These are phyloP conservation scores for Arachnomyces sp. DNA, from an alignment of 2,329 filamentous ascomycete species.

Conservation along the genomic window DNA sequence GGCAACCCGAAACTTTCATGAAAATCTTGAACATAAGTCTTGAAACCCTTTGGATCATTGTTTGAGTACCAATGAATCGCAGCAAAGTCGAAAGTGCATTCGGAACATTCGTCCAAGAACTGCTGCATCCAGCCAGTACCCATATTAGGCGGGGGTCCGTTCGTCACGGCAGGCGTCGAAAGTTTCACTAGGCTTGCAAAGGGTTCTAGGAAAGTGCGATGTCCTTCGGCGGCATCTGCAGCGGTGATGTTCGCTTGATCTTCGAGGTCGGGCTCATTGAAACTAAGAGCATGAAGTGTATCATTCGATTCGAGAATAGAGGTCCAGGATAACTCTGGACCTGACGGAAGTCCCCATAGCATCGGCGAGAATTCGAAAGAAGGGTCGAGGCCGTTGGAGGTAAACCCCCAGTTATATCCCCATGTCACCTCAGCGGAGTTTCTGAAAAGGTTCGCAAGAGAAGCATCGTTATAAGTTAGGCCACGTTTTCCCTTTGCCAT, in stretches of 20 bases:
- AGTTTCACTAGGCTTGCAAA: conserved; percentile 29
- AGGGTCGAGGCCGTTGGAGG: conserved; percentile 20
- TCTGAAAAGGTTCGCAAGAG: conserved; percentile 24
- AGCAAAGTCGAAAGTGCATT: conserved; percentile 34
- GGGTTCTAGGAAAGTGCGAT: conserved; percentile 32
- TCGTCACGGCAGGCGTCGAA: conserved; percentile 36
- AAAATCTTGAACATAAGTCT: conserved; percentile 29
- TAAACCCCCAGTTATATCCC: conserved; percentile 39
- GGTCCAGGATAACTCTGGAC: conserved; percentile 25
- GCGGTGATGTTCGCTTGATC: conserved; percentile 32
- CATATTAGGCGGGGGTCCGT: conserved; percentile 21
- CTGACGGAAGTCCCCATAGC: conserved; percentile 28
- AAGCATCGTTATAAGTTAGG: conserved; percentile 34
- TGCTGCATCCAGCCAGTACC: conserved; percentile 34
- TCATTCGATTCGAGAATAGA: conserved; percentile 29
- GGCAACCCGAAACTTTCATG: conserved; percentile 21
- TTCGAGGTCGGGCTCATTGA: conserved; percentile 40
- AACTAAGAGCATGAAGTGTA: conserved; percentile 33
- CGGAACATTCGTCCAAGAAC: conserved; percentile 32
- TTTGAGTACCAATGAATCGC: conserved; percentile 39
- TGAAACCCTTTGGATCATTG: conserved; percentile 24
- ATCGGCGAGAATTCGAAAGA: conserved; percentile 38
- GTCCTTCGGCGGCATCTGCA: conserved; percentile 27
- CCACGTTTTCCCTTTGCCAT: conserved; percentile 19
- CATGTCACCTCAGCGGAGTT: conserved; percentile 23